A percentile compares a stretch with the other conserved stretches of the same genome.
Conservation (phyloP, 129 eudicot genomes). For the Glebionis coronaria region DNA sequence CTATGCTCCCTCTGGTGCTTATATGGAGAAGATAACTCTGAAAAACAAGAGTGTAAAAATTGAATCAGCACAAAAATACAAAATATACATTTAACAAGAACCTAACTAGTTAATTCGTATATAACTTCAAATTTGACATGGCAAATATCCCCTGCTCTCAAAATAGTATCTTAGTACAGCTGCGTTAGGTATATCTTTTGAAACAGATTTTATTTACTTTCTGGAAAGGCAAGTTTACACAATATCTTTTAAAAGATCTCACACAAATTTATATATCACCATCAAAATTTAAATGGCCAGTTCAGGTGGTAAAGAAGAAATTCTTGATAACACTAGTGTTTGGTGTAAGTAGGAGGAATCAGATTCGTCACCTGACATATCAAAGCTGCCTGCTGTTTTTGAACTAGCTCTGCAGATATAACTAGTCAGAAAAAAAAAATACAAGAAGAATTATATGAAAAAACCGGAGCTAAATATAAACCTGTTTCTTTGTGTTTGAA, state of each 20-base stretch:
- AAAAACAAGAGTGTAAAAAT: neutral
- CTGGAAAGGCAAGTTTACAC: no score
- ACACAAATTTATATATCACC: no score
- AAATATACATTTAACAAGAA: neutral
- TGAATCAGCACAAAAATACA: neutral
- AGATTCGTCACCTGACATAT: conserved; percentile 25
- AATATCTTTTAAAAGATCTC: no score
- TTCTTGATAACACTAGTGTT: no score
- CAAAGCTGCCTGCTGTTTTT: conserved; percentile 24
- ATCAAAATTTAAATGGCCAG: no score
- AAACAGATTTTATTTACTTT: no score
- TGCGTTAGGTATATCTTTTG: no score
- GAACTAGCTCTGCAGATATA: conserved; percentile 37
- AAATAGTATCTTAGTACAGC: no score
- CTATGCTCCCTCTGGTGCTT: conserved; percentile 36
- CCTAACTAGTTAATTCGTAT: neutral
- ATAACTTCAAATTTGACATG: no score
- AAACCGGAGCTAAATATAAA: neutral
- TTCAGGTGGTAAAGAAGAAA: no score
- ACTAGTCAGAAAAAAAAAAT: conserved; percentile 10
- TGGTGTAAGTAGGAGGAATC: neutral
- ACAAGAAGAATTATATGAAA: neutral
- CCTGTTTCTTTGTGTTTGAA: conserved; percentile 39
- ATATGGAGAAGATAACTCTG: conserved; percentile 43
- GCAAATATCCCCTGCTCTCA: no score